Base-by-base conservation (phyloP, 208 protist species). In the Endotrypanum monterogeii region DNA sequence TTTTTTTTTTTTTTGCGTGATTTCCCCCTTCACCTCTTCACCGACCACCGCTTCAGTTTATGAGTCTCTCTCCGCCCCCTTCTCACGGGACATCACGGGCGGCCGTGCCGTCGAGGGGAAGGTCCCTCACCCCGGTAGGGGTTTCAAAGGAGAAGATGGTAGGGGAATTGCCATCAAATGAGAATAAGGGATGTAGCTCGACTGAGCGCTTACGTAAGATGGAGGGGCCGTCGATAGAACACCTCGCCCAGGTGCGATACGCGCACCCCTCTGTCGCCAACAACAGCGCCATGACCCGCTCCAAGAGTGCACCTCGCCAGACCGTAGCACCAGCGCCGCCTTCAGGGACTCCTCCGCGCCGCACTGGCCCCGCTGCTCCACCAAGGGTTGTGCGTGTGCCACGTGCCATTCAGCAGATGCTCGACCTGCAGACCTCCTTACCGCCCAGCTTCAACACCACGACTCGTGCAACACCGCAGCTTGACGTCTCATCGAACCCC, bases 161-260 rank as follows among this genome's bases (percentile, higher is more conserved):
- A 9, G 14, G 32, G 65, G 9, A 3, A 25, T 68, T 28, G 60
- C 60, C 3, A 62, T 12, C 71, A 18, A 66, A 76, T 68, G 82
- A 77, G 5, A 80, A 85, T 23, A 88, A 89, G n/a, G 87, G n/a
- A n/a, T n/a, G 86, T 54, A 63, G 84, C 14, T 84, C 86, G 8
- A 84, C 82, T 67, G 81, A 81, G 71, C 87, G 94, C 35, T 82
- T 96, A 61, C 85, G 91, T 61, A 85, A 94, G 78, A 89, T 94
- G 70, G 92, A 98, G 81, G 73, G 74, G 14, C 80, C 89, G 30
- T 54, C 73, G 56, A 82, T 94, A 58, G 75, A 90, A 61, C 52
- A 73, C 14, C 71, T 94, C 4, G 86, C 86, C 3, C 65, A 81
- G 82, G 79, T 90, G 70, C 80, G 76, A 16, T 89, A 88, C 73